Conservation (phyloP, 2,329 filamentous ascomycete species). For the Alternaria sp. region DNA sequence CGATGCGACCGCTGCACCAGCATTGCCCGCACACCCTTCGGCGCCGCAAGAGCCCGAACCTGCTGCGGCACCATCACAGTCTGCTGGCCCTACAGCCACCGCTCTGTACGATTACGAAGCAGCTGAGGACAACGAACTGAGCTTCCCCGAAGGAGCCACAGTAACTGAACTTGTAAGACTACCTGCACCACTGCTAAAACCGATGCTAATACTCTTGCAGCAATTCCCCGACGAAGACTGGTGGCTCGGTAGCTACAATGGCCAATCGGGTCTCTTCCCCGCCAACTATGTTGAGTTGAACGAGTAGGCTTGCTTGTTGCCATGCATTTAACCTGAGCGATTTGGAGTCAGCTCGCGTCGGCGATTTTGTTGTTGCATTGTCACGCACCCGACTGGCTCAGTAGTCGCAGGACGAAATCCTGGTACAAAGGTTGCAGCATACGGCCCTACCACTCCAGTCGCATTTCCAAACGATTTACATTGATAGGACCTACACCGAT, state of each 20-base stretch:
- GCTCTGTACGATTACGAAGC: constrained; percentile 97
- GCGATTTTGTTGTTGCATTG: background rate
- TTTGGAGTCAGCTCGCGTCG: background rate
- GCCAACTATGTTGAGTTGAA: constrained; percentile 58
- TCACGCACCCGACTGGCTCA: constrained; percentile 1
- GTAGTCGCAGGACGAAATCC: background rate
- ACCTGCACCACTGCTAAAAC: background rate
- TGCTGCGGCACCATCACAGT: constrained; percentile 37
- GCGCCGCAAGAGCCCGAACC: constrained; percentile 45
- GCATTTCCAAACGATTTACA: background rate
- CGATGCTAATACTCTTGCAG: constrained; percentile 52
- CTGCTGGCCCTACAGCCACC: constrained; percentile 72
- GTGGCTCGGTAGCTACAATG: constrained; percentile 91
- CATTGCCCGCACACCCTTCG: constrained; percentile 51
- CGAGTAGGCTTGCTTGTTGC: background rate
- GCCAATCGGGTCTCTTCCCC: constrained; percentile 80
- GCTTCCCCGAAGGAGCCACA: constrained; percentile 87
- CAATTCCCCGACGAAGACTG: constrained; percentile 98
- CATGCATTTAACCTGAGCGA: background rate
- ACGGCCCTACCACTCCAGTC: background rate
- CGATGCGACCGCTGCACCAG: constrained; percentile 42
- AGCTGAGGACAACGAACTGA: constrained; percentile 85
- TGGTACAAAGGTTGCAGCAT: constrained; percentile 1
- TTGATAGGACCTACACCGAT: background rate
- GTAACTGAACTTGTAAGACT: constrained; percentile 76